These are phyloP conservation scores for Hymenoscyphus occultus DNA, from an alignment of 2,329 filamentous ascomycete genomes.

Conservation along the genomic window DNA sequence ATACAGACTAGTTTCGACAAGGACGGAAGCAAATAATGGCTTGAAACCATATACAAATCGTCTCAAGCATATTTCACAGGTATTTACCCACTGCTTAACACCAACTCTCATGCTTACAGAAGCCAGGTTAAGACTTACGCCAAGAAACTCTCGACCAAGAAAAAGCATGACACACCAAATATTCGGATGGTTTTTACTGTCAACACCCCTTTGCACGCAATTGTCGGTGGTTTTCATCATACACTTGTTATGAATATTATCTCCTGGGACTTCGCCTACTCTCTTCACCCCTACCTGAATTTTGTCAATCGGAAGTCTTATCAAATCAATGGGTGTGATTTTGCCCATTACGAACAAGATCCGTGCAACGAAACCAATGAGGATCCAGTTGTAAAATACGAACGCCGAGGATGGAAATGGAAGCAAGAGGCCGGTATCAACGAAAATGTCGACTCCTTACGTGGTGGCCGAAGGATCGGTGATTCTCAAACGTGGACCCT, in stretches of 20 bases:
- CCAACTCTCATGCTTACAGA: background rate
- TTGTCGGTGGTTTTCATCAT: conserved; percentile 1
- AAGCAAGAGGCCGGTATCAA: background rate
- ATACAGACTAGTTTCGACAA: background rate
- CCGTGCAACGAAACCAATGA: background rate
- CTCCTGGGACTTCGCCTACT: conserved; percentile 9
- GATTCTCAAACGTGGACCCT: background rate
- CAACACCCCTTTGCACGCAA: background rate
- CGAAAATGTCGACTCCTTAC: background rate
- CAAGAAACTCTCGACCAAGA: background rate
- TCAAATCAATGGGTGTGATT: background rate
- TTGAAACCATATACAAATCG: background rate
- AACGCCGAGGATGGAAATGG: background rate
- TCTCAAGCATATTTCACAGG: background rate
- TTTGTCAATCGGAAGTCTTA: conserved; percentile 10
- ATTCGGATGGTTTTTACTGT: conserved; percentile 3
- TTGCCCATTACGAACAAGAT: background rate
- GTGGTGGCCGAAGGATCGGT: background rate
- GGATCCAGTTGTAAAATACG: background rate
- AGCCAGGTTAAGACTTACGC: background rate
- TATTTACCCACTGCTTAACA: background rate
- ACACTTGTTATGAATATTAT: conserved; percentile 9
- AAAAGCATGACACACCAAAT: background rate
- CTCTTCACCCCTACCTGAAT: conserved; percentile 6
- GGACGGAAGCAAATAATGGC: background rate